Evolutionary conservation across 2,329 filamentous ascomycete species (phyloP).

Genomic region (Setomelanomma holmii): DNA sequence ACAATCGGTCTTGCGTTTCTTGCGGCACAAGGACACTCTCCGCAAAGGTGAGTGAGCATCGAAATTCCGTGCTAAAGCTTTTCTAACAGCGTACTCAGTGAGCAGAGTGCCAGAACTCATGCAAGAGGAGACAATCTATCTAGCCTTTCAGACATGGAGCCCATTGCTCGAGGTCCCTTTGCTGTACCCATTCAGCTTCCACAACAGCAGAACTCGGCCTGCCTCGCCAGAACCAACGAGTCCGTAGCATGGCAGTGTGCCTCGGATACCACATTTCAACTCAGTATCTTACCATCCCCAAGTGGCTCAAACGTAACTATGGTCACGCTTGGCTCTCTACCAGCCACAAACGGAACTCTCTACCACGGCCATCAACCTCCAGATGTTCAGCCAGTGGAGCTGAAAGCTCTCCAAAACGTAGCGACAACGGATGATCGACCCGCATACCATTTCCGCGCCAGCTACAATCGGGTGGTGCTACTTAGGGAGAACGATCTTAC

Average conservation of each 20-base stretch:
- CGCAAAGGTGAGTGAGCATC: constrained; percentile 15
- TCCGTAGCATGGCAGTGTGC: constrained; percentile 35
- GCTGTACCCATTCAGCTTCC: constrained; percentile 21
- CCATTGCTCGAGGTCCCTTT: constrained; percentile 31
- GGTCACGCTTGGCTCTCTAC: constrained; percentile 17
- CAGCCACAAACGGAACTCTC: constrained; percentile 9
- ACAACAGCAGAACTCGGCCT: constrained; percentile 35
- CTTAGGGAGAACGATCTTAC: constrained; percentile 24
- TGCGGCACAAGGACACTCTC: constrained; percentile 12
- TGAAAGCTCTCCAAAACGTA: constrained; percentile 1
- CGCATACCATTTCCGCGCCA: constrained; percentile 29
- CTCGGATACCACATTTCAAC: constrained; percentile 19
- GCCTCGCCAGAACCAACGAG: constrained; percentile 32
- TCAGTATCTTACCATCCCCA: constrained; percentile 27
- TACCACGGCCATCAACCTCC: constrained; percentile 29
- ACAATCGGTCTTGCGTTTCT: constrained; percentile 24
- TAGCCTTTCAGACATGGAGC: neutral
- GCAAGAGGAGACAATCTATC: constrained; percentile 5
- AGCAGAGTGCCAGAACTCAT: constrained; percentile 1
- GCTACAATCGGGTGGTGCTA: constrained; percentile 32
- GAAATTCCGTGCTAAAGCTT: neutral
- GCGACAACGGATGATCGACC: neutral
- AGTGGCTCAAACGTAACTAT: constrained; percentile 13
- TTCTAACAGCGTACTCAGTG: neutral
- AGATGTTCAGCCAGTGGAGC: constrained; percentile 14